Evolutionary conservation across 805 yeast genomes (phyloP).

Genomic region (Candida ovalis): DNA sequence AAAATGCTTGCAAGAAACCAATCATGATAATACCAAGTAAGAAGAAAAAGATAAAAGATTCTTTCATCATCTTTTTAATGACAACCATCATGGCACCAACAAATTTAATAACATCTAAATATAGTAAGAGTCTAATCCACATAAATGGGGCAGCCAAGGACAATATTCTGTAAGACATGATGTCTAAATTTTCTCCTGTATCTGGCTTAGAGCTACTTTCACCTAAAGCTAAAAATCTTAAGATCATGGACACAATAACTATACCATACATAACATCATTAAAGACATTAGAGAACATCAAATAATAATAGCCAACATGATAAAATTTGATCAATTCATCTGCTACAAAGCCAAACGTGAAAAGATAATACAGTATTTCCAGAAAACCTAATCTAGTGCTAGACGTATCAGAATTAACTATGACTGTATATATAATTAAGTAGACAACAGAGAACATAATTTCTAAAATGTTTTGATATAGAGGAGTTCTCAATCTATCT

Average conservation of each 20-base stretch:
- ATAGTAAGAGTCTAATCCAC: constrained; percentile 77
- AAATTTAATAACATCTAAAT: constrained; percentile 73
- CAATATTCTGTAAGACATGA: constrained; percentile 57
- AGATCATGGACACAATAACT: constrained; percentile 46
- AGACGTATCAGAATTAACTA: constrained; percentile 56
- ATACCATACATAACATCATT: constrained; percentile 66
- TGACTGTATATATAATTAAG: constrained; percentile 55
- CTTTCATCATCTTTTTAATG: constrained; percentile 80
- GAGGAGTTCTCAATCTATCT: constrained; percentile 78
- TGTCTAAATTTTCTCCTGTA: constrained; percentile 21
- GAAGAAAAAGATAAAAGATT: constrained; percentile 78
- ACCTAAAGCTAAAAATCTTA: constrained; percentile 47
- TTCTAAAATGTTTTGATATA: constrained; percentile 73
- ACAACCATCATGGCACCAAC: constrained; percentile 90
- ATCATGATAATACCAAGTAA: constrained; percentile 63
- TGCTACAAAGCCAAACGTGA: constrained; percentile 60
- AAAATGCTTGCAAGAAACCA: constrained; percentile 83
- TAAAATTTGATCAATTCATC: constrained; percentile 72
- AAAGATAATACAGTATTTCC: constrained; percentile 58
- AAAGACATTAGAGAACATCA: constrained; percentile 77
- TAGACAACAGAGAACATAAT: constrained; percentile 63
- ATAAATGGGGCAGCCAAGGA: constrained; percentile 83
- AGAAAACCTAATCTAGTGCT: constrained; percentile 34
- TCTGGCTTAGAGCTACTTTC: constrained; percentile 20
- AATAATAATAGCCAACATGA: constrained; percentile 68